A percentile compares a stretch with the other conserved stretches of the same genome.
phyloP scores from a whole-genome alignment of 495 filamentous ascomycete genomes.

The Daldinia caldariorum region DNA sequence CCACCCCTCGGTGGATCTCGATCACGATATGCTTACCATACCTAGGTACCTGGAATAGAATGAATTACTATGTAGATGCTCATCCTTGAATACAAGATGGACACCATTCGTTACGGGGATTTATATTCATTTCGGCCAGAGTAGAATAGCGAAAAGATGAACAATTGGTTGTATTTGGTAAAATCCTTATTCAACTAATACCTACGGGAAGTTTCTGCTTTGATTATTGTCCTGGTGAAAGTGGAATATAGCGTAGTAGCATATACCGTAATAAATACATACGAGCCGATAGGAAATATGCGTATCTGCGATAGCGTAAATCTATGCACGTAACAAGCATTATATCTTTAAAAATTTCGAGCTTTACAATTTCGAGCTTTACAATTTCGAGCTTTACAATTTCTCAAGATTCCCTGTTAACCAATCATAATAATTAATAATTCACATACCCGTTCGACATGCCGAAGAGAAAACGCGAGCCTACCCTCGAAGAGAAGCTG shows the following conservation, averaged over 20 bases:
- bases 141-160: too few species aligned
- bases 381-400: slow-evolving; percentile 22
- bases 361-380: slow-evolving; percentile 16
- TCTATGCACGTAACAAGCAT: slow-evolving; percentile 18
- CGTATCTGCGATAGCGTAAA: not conserved
- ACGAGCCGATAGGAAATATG: not conserved
- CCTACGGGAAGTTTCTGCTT: not conserved
- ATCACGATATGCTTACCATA: slow-evolving; percentile 10
- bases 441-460: slow-evolving; percentile 40
- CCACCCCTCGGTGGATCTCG: slow-evolving; percentile 22
- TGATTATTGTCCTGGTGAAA: not conserved
- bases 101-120: too few species aligned
- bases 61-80: too few species aligned
- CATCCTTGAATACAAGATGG: not conserved
- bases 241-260: not conserved
- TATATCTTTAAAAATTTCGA: slow-evolving; percentile 26
- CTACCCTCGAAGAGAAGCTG: slow-evolving; percentile 63
- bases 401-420: slow-evolving; percentile 3
- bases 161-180: not conserved
- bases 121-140: too few species aligned
- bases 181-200: not conserved
- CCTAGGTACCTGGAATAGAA: too few species aligned
- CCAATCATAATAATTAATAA: slow-evolving; percentile 12
- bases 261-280: not conserved
- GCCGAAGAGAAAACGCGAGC: slow-evolving; percentile 60